Base-by-base conservation (phyloP, 2,329 filamentous ascomycete species). In the Cladosporium sphaerospermum region DNA sequence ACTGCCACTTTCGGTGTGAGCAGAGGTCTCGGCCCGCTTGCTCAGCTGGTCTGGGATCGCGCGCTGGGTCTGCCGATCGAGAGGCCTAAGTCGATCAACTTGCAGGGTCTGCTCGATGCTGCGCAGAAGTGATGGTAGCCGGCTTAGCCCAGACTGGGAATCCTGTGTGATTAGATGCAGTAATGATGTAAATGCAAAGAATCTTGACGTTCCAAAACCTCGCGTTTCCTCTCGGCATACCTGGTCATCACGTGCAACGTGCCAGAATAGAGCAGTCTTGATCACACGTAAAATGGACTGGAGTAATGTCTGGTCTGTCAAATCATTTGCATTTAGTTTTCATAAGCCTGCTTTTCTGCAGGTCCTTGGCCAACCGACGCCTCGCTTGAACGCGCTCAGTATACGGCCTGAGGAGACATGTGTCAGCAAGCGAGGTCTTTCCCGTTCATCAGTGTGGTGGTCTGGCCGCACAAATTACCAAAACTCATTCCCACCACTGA, bases 81-180 rank as follows among this genome's bases (percentile, higher is more conserved):
- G 83, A 80, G 92, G 57, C 93, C 93, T 46, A 99, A 99, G 87
- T 95, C 89, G 73, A 95, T 97, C 69, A 93, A 96, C 74, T 77
- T 99, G 53, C 80, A 88, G 70, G 92, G 92, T 9, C 75, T 99
- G 61, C 75, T 96, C 61, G 86, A 91, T 62, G 70, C 74, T 61
- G 72, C 74, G 19, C 66, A 70, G 52, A 53, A 47, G 45, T 53
- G 34, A 47, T 31, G 13, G 32, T 18, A 2, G 36, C 23, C 5
- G 23, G 23, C 7, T 28, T 28, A 28, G 23, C 23, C 7, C 23
- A 28, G 23, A 28, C 23, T 28, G 4, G 23, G 23, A 28, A 28
- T 28, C 23, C 23, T 28, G 23, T 28, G 23, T 28, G 23, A 28
- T 28, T 28, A 28, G 23, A 28, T 28, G 23, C 23, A 28, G 23